These are phyloP conservation scores for Malus fusca DNA, from an alignment of 306 rosid species.

Conservation along the genomic window DNA sequence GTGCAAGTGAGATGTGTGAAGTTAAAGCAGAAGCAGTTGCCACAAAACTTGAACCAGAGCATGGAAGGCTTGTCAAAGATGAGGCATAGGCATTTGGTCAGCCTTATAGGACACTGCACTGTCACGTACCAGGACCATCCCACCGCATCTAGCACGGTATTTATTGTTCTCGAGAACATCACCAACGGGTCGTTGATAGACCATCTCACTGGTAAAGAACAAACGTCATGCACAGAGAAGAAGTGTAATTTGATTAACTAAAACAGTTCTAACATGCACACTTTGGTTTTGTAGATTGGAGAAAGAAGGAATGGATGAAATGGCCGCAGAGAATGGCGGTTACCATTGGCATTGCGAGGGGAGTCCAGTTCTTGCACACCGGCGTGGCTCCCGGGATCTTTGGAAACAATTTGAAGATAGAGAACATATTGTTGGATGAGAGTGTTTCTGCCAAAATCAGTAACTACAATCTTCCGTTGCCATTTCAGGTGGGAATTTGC, in stretches of 20 bases:
- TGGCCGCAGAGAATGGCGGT: slow-evolving; percentile 94
- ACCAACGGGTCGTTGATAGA: slow-evolving; percentile 50
- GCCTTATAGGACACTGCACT: slow-evolving; percentile 68
- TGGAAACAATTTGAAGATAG: slow-evolving; percentile 62
- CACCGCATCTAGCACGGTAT: slow-evolving; percentile 38
- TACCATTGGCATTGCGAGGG: slow-evolving; percentile 55
- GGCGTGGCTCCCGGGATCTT: slow-evolving; percentile 54
- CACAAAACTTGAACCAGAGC: slow-evolving; percentile 33
- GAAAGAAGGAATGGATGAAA: slow-evolving; percentile 59
- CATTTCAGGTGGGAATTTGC: slow-evolving; percentile 41
- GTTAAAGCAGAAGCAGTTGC: slow-evolving; percentile 42
- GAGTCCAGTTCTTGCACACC: slow-evolving; percentile 67
- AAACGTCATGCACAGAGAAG: background rate
- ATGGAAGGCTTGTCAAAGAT: slow-evolving; percentile 51
- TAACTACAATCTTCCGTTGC: slow-evolving; percentile 59
- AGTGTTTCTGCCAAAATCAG: slow-evolving; percentile 65
- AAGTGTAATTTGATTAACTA: background rate
- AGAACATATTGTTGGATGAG: slow-evolving; percentile 58
- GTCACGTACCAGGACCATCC: slow-evolving; percentile 50
- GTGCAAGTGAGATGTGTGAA: slow-evolving; percentile 49
- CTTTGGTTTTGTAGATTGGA: slow-evolving; percentile 40
- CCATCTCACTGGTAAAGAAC: slow-evolving; percentile 52
- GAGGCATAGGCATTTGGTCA: slow-evolving; percentile 78
- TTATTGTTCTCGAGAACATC: slow-evolving; percentile 53
- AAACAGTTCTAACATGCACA: background rate